A percentile compares a stretch with the other conserved stretches of the same genome.
Evolutionary conservation across 345 rosid species (phyloP).

Genomic region (Erodium maritimum): DNA sequence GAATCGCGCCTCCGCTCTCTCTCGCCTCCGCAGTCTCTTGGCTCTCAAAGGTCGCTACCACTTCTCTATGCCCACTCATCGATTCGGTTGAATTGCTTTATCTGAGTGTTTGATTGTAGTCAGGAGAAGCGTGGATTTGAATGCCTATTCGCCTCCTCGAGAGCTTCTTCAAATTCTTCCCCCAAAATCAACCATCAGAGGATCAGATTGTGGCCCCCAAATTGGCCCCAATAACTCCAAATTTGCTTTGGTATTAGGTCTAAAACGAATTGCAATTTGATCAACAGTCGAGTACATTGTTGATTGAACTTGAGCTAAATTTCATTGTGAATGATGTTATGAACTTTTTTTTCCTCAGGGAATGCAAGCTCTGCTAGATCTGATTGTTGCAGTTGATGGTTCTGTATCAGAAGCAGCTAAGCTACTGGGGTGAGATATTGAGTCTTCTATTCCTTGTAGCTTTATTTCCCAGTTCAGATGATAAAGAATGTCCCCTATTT

Average conservation of each 20-base stretch:
- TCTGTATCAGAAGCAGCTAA: conserved; percentile 77
- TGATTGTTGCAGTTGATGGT: conserved; percentile 60
- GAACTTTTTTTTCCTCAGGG: conserved; percentile 35
- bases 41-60: conserved; percentile 56
- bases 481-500: background rate
- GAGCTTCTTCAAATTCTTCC: conserved; percentile 92
- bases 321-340: background rate
- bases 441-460: background rate
- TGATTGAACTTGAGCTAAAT: background rate
- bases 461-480: background rate
- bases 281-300: background rate
- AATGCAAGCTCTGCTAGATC: conserved; percentile 81
- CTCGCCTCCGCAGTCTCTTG: conserved; percentile 63
- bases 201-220: conserved; percentile 54
- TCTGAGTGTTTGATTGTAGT: conserved; percentile 26
- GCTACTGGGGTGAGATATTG: conserved; percentile 41
- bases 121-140: conserved; percentile 52
- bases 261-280: background rate
- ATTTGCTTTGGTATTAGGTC: conserved; percentile 47
- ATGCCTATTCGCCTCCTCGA: conserved; percentile 49
- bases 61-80: background rate
- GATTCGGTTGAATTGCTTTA: background rate
- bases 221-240: conserved; percentile 90
- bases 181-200: conserved; percentile 55
- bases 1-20: conserved; percentile 77